These are phyloP conservation scores for Xylariomycetidae sp. DNA, from an alignment of 2,329 filamentous ascomycete species.

Conservation along the genomic window DNA sequence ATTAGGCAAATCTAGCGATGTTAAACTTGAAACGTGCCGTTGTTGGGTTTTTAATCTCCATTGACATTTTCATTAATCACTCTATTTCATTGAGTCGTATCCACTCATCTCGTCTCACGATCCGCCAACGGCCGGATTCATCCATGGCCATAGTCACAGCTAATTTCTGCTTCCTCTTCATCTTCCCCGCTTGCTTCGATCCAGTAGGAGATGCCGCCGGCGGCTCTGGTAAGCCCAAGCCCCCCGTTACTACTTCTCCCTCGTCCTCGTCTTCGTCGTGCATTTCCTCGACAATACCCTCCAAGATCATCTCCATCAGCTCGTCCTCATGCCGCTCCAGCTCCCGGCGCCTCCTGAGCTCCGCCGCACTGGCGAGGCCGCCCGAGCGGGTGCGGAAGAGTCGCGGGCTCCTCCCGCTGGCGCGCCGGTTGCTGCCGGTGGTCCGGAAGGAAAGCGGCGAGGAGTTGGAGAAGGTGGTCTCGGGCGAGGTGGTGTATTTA, in stretches of 20 bases:
- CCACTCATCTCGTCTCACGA: not conserved
- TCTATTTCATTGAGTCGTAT: too few relatives aligned
- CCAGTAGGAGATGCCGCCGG: too few relatives aligned
- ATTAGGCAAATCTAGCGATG: too few relatives aligned
- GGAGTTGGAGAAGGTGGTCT: conserved; percentile 5
- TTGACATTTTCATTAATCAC: too few relatives aligned
- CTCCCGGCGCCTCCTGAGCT: conserved; percentile 19
- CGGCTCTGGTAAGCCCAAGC: too few relatives aligned
- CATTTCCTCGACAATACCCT: conserved; percentile 26
- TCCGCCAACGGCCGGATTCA: not conserved
- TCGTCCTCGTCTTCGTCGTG: conserved; percentile 1
- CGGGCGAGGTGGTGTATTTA: not conserved
- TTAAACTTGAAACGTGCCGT: too few relatives aligned
- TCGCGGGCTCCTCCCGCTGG: conserved; percentile 13
- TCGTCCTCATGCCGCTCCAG: conserved; percentile 28
- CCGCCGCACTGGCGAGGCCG: conserved; percentile 16
- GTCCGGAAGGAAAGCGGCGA: conserved; percentile 2
- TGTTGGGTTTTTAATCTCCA: too few relatives aligned
- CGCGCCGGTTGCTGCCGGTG: conserved; percentile 3
- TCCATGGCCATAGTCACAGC: not conserved
- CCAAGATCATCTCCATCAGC: conserved; percentile 30
- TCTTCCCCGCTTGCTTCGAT: not conserved
- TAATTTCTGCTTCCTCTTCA: not conserved
- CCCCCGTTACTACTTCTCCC: not conserved
- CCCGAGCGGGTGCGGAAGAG: conserved; percentile 23